Conservation (phyloP, 352 stramenopile genomes). For the Peronospora belbahrii region DNA sequence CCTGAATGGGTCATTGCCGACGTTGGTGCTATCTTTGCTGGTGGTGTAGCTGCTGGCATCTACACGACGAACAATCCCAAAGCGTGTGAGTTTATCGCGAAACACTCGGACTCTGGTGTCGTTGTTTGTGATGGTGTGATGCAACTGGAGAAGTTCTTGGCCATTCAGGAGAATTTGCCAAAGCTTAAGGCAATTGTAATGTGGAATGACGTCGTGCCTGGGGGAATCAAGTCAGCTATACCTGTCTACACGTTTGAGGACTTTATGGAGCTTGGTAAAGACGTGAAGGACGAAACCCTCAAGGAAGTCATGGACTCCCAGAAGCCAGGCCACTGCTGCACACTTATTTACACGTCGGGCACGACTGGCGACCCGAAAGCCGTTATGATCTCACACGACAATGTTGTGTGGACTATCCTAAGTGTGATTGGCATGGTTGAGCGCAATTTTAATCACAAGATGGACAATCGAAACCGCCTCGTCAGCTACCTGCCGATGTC, state of each 20-base stretch:
- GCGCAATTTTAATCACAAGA: slow-evolving; percentile 42
- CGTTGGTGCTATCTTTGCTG: slow-evolving; percentile 89
- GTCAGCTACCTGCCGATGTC: slow-evolving; percentile 88
- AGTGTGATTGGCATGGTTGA: slow-evolving; percentile 59
- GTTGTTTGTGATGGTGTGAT: slow-evolving; percentile 89
- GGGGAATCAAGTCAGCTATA: slow-evolving; percentile 51
- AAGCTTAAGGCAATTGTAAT: slow-evolving; percentile 92
- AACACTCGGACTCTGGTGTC: slow-evolving; percentile 89
- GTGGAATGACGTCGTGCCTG: slow-evolving; percentile 83
- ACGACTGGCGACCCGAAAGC: slow-evolving; percentile 93
- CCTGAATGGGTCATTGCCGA: slow-evolving; percentile 91
- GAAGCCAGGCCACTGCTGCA: slow-evolving; percentile 82
- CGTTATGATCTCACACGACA: slow-evolving; percentile 95
- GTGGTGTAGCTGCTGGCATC: slow-evolving; percentile 89
- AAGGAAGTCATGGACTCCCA: slow-evolving; percentile 67
- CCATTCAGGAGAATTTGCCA: slow-evolving; percentile 77
- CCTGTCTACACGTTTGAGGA: slow-evolving; percentile 76
- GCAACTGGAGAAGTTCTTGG: slow-evolving; percentile 92
- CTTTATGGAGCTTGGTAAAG: slow-evolving; percentile 65
- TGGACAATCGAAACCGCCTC: slow-evolving; percentile 61
- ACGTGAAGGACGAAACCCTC: slow-evolving; percentile 55
- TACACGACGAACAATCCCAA: slow-evolving; percentile 93
- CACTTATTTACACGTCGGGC: slow-evolving; percentile 93
- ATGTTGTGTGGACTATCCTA: slow-evolving; percentile 82
- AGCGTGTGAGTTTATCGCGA: slow-evolving; percentile 89